Conservation (phyloP, 1,284 basidiomycete genomes). For the Cystobasidium slooffiae region DNA sequence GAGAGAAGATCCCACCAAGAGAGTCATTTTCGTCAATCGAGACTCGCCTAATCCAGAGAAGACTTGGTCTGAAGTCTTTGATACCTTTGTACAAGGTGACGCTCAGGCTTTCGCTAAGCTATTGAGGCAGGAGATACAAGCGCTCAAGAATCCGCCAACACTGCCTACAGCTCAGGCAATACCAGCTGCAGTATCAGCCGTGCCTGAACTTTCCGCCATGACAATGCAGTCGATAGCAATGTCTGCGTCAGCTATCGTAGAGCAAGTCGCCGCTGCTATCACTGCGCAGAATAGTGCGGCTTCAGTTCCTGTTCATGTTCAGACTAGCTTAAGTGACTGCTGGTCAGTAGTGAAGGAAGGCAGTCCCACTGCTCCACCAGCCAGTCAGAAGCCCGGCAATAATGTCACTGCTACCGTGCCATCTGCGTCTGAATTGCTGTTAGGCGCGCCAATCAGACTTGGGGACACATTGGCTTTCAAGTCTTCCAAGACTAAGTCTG, state of each 20-base stretch:
- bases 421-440: too few species aligned
- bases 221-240: too few species aligned
- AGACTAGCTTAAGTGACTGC: neutral
- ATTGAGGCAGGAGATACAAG: conserved; percentile 45
- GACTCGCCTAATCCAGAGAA: conserved; percentile 83
- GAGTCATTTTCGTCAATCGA: conserved; percentile 79
- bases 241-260: too few species aligned
- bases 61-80: conserved; percentile 90
- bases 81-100: conserved; percentile 88
- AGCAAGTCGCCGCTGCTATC: neutral
- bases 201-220: too few species aligned
- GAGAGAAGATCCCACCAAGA: conserved; percentile 46
- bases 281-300: neutral
- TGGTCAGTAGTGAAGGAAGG: neutral
- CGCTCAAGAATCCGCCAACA: conserved; percentile 11
- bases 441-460: too few species aligned
- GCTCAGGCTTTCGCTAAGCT: conserved; percentile 73
- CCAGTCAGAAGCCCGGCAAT: neutral
- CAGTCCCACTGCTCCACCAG: neutral
- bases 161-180: neutral
- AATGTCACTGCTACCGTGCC: too few species aligned
- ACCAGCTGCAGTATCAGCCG: neutral
- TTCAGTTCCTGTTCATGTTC: neutral
- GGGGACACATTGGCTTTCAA: too few species aligned
- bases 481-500: too few species aligned